Percentiles rank a stretch among this genome's conserved stretches.
phyloP scores from a whole-genome alignment of 75 land plant genomes.

The Gnetum montanum region DNA sequence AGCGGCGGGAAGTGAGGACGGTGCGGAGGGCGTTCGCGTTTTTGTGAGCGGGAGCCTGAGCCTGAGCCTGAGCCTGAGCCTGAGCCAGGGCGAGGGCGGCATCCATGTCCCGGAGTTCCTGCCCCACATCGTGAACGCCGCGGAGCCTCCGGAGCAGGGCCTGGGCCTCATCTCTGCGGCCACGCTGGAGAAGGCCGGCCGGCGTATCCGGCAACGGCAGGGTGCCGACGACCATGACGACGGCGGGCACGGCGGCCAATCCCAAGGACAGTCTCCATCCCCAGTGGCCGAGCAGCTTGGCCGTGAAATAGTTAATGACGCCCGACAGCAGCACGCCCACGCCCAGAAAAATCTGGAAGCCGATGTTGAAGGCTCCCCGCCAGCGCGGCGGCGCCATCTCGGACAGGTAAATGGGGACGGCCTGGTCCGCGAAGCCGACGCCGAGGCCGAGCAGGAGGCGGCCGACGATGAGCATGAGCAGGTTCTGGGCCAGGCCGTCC shows the following conservation, averaged over 20 bases:
- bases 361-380: conserved; percentile 32
- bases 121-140: conserved; percentile 3
- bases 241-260: conserved; percentile 24
- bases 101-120: too few species aligned
- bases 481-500: conserved; percentile 19
- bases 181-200: conserved; percentile 13
- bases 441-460: conserved; percentile 38
- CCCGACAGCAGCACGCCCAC: conserved; percentile 26
- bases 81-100: too few species aligned
- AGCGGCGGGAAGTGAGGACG: too few species aligned
- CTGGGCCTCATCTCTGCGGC: conserved; percentile 7
- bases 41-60: too few species aligned
- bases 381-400: conserved; percentile 35
- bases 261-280: conserved; percentile 38
- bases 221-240: conserved; percentile 7
- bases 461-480: conserved; percentile 40
- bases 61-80: too few species aligned
- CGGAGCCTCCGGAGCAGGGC: conserved; percentile 6
- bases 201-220: conserved; percentile 25
- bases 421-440: conserved; percentile 52
- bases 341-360: conserved; percentile 25
- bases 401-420: conserved; percentile 31
- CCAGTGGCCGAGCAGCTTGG: conserved; percentile 1
- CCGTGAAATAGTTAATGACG: conserved; percentile 18
- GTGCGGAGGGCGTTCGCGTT: too few species aligned